These are phyloP conservation scores for Torulaspora maleeae DNA, from an alignment of 805 yeast genomes.

Conservation along the genomic window DNA sequence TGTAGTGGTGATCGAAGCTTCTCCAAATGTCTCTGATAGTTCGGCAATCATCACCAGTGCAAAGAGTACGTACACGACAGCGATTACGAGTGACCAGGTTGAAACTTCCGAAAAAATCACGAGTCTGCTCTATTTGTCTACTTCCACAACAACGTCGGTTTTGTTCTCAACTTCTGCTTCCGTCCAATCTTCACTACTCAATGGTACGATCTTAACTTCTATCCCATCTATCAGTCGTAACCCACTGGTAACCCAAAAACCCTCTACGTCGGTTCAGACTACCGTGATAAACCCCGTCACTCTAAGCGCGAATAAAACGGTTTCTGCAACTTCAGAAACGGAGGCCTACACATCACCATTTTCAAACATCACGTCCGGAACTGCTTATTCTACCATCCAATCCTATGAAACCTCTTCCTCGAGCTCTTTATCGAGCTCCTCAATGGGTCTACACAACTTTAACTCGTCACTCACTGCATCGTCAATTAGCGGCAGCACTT, in stretches of 20 bases:
- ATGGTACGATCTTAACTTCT: conserved; percentile 33
- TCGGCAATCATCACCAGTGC: background rate
- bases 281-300: conserved; percentile 33
- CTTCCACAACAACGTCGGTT: conserved; percentile 19
- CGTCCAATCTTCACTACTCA: conserved; percentile 14
- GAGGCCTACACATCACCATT: background rate
- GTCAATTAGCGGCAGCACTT: background rate
- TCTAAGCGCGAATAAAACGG: conserved; percentile 22
- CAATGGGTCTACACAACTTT: background rate
- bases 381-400: background rate
- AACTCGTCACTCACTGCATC: background rate
- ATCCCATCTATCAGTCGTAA: conserved; percentile 28
- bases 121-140: conserved; percentile 14
- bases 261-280: conserved; percentile 30
- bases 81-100: background rate
- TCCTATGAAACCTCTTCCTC: background rate
- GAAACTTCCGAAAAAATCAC: conserved; percentile 8
- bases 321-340: conserved; percentile 6
- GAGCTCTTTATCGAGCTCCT: background rate
- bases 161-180: conserved; percentile 14
- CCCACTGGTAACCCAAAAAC: conserved; percentile 33
- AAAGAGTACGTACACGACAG: background rate
- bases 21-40: background rate
- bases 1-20: background rate
- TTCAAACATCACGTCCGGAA: background rate